Evolutionary conservation across 2,329 filamentous ascomycete species (phyloP).

Genomic region (Arachnopeziza araneosa): DNA sequence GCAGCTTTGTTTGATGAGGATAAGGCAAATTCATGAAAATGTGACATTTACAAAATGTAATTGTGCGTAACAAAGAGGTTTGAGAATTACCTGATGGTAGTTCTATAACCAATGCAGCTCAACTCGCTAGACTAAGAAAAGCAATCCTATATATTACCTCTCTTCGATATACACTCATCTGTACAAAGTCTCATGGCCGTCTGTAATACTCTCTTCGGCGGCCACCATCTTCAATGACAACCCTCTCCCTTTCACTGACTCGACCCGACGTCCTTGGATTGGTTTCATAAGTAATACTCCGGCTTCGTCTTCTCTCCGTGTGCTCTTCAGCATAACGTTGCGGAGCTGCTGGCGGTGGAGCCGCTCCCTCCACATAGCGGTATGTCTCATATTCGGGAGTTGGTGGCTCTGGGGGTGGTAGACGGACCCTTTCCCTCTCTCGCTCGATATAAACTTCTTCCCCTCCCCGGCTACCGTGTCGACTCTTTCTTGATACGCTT

Average conservation of each 20-base stretch:
- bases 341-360: not conserved
- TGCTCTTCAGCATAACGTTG: not conserved
- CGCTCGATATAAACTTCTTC: conserved; percentile 26
- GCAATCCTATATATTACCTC: not conserved
- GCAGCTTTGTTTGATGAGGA: no score
- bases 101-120: not conserved
- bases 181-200: not conserved
- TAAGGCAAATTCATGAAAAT: no score
- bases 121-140: not conserved
- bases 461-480: conserved; percentile 9
- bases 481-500: conserved; percentile 10
- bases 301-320: conserved; percentile 16
- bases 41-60: no score
- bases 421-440: conserved; percentile 14
- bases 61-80: not conserved
- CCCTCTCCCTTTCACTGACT: conserved; percentile 20
- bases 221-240: conserved; percentile 24
- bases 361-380: conserved; percentile 20
- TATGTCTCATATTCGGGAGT: conserved; percentile 17
- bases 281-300: conserved; percentile 23
- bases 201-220: conserved; percentile 27
- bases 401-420: conserved; percentile 1
- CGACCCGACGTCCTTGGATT: conserved; percentile 16
- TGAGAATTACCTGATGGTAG: not conserved
- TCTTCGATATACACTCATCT: not conserved